Percentiles rank a stretch among this genome's conserved stretches.
Evolutionary conservation across 2,329 filamentous ascomycete genomes (phyloP).

Genomic region (Parascedosporium putredinis): DNA sequence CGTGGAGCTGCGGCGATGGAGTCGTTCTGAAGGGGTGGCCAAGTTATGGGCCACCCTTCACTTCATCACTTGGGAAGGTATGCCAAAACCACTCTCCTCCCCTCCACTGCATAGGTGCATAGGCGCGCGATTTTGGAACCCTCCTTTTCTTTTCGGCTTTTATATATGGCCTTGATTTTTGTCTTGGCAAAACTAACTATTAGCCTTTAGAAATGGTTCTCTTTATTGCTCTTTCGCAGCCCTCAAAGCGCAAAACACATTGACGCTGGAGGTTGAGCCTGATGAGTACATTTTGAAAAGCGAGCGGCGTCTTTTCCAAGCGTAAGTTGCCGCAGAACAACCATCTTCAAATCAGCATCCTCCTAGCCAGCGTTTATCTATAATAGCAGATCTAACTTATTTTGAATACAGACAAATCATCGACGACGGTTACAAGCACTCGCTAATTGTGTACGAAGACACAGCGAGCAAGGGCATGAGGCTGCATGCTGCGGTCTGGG

Average conservation of each 20-base stretch:
- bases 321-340: slow-evolving; percentile 37
- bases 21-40: slow-evolving; percentile 25
- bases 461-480: slow-evolving; percentile 34
- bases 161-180: neutral
- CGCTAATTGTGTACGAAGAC: slow-evolving; percentile 44
- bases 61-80: slow-evolving; percentile 53
- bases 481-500: slow-evolving; percentile 45
- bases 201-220: slow-evolving; percentile 41
- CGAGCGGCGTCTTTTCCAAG: slow-evolving; percentile 45
- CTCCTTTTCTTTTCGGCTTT: too few species aligned
- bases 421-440: slow-evolving; percentile 44
- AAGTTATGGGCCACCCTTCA: slow-evolving; percentile 45
- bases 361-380: too few species aligned
- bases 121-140: too few species aligned
- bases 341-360: too few species aligned
- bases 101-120: too few species aligned
- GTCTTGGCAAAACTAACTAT: slow-evolving; percentile 10
- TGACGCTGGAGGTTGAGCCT: slow-evolving; percentile 32
- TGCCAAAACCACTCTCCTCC: too few species aligned
- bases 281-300: slow-evolving; percentile 35
- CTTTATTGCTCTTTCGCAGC: slow-evolving; percentile 47
- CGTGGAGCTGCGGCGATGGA: slow-evolving; percentile 44
- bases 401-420: slow-evolving; percentile 48
- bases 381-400: too few species aligned
- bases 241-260: slow-evolving; percentile 39